Evolutionary conservation across 2,329 filamentous ascomycete species (phyloP), one percentile per base, ranked within the genome.

Genomic region (Ceratocystis colombiana): DNA sequence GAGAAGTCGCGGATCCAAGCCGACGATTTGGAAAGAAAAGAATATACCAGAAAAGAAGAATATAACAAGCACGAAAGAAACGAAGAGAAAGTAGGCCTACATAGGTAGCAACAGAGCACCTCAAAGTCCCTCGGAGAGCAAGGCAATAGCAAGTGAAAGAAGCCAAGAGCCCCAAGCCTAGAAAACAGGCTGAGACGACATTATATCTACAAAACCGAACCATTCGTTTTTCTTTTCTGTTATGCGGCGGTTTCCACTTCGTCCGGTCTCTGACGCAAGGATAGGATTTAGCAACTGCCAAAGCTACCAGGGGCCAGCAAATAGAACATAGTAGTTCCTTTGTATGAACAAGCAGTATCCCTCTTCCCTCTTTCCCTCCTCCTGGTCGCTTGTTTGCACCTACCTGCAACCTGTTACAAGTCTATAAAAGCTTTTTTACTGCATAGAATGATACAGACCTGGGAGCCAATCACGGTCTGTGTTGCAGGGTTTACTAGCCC

Each of bases 11-110:
- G 28, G 61, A 62, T 57, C 28, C 30, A 28, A 57, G 50, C 10
- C 55, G 53, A 64, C 62, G 53, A 67, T 46, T 53, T 37, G n/a
- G 41, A 4, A 57, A 63, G 61, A 59, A 65, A 55, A 62, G 57
- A 41, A 41, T 46, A 7, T 46, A 45, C 33, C 44, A 55, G 33
- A 64, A 8, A 6, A 64, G 30, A 33, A 64, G n/a, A 50, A 30
- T 2, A 37, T 20, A 20, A 20, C 3, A 53, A 20, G 30, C 8
- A 20, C 22, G 10, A 30, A 28, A 53, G 22, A 64, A 46, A 28
- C 41, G 61, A 44, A 37, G 37, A 12, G 30, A 61, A 44, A 2
- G 50, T 30, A 59, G 12, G 53, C 53, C 53, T 30, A 30, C 10
- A 33, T 5, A 59, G 53, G 28, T 30, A 59, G 17, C 53, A 33